These are phyloP conservation scores for Cinnamomum chago DNA, from an alignment of 164 flowering plant genomes.

Conservation along the genomic window DNA sequence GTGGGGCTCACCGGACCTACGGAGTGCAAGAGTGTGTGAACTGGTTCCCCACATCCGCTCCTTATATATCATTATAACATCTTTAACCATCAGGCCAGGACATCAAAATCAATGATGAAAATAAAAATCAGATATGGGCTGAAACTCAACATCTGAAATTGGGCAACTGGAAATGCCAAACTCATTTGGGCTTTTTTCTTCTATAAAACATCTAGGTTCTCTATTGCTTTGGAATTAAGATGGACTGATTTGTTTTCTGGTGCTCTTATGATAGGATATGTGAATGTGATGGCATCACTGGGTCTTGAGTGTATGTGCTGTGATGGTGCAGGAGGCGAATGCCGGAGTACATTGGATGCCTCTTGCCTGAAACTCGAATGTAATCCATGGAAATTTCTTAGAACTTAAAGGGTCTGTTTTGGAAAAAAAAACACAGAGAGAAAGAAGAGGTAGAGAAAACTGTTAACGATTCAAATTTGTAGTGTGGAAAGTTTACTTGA, in stretches of 20 bases:
- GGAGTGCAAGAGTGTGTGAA: not conserved
- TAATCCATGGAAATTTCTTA: conserved; percentile 33
- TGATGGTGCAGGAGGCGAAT: conserved; percentile 10
- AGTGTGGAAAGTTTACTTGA: too few species aligned
- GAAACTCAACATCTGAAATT: not conserved
- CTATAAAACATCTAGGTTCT: not conserved
- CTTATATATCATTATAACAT: too few species aligned
- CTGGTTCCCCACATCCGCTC: not conserved
- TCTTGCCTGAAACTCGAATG: conserved; percentile 38
- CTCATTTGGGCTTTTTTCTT: not conserved
- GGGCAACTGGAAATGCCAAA: not conserved
- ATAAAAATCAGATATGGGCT: not conserved
- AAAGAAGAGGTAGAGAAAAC: too few species aligned
- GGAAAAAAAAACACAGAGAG: too few species aligned
- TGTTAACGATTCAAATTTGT: too few species aligned
- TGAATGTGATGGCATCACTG: not conserved
- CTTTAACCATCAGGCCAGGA: not conserved
- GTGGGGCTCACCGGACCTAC: not conserved
- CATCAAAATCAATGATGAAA: not conserved
- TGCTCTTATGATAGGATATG: not conserved
- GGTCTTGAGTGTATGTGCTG: conserved; percentile 11
- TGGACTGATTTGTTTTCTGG: not conserved
- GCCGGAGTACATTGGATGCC: conserved; percentile 18
- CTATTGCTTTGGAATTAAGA: not conserved
- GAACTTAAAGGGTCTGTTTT: not conserved